Percentiles rank a stretch among this genome's conserved stretches.
Evolutionary conservation across 495 filamentous ascomycete genomes (phyloP).

Genomic region (Lepidopterella palustris): DNA sequence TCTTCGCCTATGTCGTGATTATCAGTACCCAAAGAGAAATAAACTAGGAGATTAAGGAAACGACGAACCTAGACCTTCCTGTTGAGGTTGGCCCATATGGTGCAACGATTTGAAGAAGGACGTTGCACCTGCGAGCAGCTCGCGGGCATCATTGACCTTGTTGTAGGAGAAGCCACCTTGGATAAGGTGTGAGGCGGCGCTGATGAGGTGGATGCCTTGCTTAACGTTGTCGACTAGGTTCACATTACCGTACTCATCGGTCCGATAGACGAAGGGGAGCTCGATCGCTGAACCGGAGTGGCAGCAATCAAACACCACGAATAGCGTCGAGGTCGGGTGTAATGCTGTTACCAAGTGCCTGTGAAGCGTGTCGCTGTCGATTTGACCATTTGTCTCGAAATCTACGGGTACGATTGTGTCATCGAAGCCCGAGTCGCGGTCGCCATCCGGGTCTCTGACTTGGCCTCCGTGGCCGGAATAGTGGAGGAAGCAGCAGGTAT

Average conservation of each 20-base stretch:
- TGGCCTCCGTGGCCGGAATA: conserved; percentile 55
- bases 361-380: conserved; percentile 49
- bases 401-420: conserved; percentile 54
- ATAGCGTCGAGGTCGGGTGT: conserved; percentile 45
- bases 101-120: conserved; percentile 49
- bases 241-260: conserved; percentile 49
- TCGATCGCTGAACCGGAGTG: conserved; percentile 57
- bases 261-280: conserved; percentile 50
- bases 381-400: conserved; percentile 46
- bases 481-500: conserved; percentile 47
- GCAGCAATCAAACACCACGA: conserved; percentile 57
- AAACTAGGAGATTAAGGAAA: too few relatives aligned
- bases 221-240: conserved; percentile 51
- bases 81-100: conserved; percentile 41
- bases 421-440: conserved; percentile 40
- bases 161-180: conserved; percentile 47
- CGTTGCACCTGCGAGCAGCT: conserved; percentile 48
- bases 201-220: conserved; percentile 44
- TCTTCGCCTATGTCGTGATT: conserved; percentile 48
- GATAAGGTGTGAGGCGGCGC: conserved; percentile 43
- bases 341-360: conserved; percentile 47
- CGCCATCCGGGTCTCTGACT: conserved; percentile 25
- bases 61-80: too few relatives aligned
- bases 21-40: too few relatives aligned
- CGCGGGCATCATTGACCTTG: conserved; percentile 47